Conservation (phyloP, 345 rosid genomes). For the Hevea brasiliensis region DNA sequence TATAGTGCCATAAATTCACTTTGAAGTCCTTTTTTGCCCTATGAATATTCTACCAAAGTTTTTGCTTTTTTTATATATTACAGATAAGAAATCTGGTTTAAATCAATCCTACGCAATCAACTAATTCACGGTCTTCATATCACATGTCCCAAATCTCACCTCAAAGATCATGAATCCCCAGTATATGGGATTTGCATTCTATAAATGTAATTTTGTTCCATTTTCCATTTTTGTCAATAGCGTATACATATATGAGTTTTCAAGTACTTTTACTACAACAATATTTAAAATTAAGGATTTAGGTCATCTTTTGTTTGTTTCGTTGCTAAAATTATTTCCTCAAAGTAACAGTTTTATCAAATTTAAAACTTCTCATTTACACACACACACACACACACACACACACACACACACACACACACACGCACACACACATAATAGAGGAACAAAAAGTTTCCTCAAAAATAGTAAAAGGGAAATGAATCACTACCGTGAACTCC, state of each 20-base stretch:
- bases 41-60: neutral
- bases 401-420: neutral
- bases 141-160: neutral
- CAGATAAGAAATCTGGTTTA: neutral
- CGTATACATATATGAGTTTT: neutral
- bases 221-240: neutral
- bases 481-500: constrained; percentile 46
- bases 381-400: neutral
- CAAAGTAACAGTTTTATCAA: too few relatives aligned
- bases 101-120: neutral
- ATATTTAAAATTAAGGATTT: neutral
- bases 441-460: neutral
- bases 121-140: neutral
- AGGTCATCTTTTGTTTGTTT: neutral
- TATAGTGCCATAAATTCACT: neutral
- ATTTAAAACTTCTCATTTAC: too few relatives aligned
- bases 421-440: neutral
- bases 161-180: neutral
- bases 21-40: neutral
- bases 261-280: neutral
- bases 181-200: neutral
- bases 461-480: neutral
- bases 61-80: neutral
- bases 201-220: neutral
- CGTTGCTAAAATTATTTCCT: neutral